Evolutionary conservation across 192 early-diverging fungal genomes (phyloP).

Genomic region (Geranomyces michiganensis): DNA sequence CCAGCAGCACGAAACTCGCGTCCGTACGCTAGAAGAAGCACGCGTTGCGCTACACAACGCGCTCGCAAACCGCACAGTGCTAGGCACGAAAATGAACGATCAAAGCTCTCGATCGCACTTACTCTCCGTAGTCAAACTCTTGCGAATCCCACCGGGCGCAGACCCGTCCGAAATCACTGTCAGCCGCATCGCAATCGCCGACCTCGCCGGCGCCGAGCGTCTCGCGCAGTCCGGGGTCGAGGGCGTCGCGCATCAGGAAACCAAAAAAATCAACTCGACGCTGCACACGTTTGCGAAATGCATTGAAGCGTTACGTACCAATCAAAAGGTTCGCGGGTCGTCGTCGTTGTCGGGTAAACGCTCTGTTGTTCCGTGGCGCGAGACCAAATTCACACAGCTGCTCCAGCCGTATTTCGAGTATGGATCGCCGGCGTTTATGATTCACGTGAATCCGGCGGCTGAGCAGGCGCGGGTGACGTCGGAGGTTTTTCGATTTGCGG

Average conservation of each 20-base stretch:
- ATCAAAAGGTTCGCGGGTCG: conserved; percentile 14
- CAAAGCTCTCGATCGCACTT: conserved; percentile 36
- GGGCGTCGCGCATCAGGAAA: conserved; percentile 29
- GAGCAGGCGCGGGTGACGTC: conserved; percentile 24
- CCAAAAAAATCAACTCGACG: conserved; percentile 36
- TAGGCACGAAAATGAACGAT: conserved; percentile 29
- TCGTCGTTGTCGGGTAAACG: conserved; percentile 7
- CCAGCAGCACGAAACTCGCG: conserved; percentile 21
- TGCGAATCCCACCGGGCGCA: conserved; percentile 5
- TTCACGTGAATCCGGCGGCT: conserved; percentile 21
- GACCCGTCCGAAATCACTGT: neutral
- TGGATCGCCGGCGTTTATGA: conserved; percentile 24
- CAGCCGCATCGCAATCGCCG: conserved; percentile 29
- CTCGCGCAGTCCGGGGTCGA: conserved; percentile 29
- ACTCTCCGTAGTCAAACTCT: conserved; percentile 27
- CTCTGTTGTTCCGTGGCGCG: conserved; percentile 27
- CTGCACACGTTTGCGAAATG: conserved; percentile 34
- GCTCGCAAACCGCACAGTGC: conserved; percentile 12
- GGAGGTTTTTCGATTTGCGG: conserved; percentile 33
- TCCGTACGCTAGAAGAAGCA: conserved; percentile 13
- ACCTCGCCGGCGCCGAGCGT: conserved; percentile 33
- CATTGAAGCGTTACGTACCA: conserved; percentile 23
- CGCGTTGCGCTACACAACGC: neutral
- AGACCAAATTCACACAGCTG: conserved; percentile 32
- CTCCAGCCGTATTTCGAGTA: conserved; percentile 38